Conservation (phyloP, 2,329 filamentous ascomycete genomes). For the Ophiostoma piceae region DNA sequence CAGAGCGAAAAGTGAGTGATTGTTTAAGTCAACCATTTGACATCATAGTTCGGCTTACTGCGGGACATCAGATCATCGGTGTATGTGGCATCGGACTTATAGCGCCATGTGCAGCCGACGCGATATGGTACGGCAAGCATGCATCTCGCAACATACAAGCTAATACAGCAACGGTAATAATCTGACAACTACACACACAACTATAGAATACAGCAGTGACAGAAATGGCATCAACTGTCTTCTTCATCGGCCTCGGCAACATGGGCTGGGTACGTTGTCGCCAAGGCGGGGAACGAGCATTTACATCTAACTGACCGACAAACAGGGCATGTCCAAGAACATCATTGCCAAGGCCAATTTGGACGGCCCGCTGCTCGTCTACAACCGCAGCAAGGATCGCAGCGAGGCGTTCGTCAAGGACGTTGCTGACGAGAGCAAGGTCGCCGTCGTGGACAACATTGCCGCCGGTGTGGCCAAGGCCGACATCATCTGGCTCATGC, state of each 20-base stretch:
- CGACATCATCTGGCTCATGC: constrained; percentile 76
- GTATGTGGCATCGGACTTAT: background rate
- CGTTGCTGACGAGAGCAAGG: constrained; percentile 55
- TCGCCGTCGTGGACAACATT: constrained; percentile 59
- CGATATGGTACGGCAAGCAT: background rate
- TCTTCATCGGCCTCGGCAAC: constrained; percentile 81
- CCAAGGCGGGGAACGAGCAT: background rate
- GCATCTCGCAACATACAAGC: background rate
- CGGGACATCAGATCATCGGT: background rate
- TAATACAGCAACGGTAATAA: background rate
- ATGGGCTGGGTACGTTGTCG: constrained; percentile 63
- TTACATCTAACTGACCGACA: background rate
- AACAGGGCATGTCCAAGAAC: constrained; percentile 79
- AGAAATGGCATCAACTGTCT: constrained; percentile 54
- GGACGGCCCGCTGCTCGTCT: constrained; percentile 66
- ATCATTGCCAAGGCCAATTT: constrained; percentile 71
- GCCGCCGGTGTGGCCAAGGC: constrained; percentile 60
- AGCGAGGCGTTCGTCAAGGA: constrained; percentile 50
- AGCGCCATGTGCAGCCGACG: background rate
- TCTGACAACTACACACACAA: background rate
- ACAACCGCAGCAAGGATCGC: constrained; percentile 70
- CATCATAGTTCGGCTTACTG: background rate
- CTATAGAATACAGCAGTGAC: no score
- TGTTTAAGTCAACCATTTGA: background rate
- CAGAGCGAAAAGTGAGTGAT: background rate